These are phyloP conservation scores for Neurospora sp. DNA, from an alignment of 495 filamentous ascomycete genomes.

Conservation along the genomic window DNA sequence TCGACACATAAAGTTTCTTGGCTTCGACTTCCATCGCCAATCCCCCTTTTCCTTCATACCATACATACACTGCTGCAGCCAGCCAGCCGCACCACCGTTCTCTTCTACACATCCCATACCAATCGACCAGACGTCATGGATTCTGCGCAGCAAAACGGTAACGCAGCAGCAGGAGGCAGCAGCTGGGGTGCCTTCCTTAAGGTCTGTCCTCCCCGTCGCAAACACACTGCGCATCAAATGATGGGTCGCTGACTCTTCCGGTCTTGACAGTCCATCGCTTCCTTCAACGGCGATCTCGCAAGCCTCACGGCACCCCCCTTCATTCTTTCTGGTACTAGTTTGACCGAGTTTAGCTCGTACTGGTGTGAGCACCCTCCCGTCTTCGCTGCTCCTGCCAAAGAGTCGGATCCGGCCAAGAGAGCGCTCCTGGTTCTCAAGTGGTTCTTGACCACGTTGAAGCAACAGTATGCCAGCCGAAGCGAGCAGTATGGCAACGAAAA, in stretches of 20 bases:
- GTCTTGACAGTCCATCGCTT: conserved; percentile 67
- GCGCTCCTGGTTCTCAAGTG: conserved; percentile 86
- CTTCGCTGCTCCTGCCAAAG: conserved; percentile 77
- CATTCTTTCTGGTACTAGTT: conserved; percentile 83
- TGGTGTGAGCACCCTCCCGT: conserved; percentile 89
- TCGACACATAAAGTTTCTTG: background rate
- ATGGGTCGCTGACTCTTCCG: background rate
- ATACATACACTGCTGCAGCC: background rate
- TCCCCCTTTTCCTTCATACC: background rate
- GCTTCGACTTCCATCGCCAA: background rate
- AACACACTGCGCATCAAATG: background rate
- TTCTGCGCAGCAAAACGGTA: conserved; percentile 6
- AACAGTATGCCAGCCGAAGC: conserved; percentile 84
- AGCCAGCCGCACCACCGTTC: background rate
- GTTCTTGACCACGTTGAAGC: conserved; percentile 93
- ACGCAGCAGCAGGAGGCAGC: conserved; percentile 25
- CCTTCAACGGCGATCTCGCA: conserved; percentile 92
- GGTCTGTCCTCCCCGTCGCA: conserved; percentile 18
- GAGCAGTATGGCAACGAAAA: conserved; percentile 93
- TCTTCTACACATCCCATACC: background rate
- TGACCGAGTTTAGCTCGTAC: conserved; percentile 92
- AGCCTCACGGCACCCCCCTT: conserved; percentile 92
- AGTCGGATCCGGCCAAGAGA: conserved; percentile 72
- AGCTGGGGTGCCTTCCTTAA: conserved; percentile 46
- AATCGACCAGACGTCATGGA: background rate